Conservation (phyloP, 2,329 filamentous ascomycete species). For the Cladobotryum protrusum region DNA sequence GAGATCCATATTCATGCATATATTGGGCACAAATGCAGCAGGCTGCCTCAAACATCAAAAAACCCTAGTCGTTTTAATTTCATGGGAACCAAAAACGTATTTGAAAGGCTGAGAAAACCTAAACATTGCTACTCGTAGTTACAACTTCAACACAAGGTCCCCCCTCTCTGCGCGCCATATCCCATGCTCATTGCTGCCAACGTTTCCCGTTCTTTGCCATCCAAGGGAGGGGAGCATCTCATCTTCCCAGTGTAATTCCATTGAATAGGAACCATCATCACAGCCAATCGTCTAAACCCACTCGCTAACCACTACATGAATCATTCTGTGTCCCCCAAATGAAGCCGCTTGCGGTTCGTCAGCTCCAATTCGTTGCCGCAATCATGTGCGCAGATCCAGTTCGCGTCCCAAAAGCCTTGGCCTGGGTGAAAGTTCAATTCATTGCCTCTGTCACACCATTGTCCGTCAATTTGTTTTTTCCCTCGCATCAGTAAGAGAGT, state of each 20-base stretch:
- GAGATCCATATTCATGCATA: too few species aligned
- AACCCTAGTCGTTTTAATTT: too few species aligned
- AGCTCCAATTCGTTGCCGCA: neutral
- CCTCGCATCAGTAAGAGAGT: too few species aligned
- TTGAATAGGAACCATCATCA: too few species aligned
- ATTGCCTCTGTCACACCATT: too few species aligned
- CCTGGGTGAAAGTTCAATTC: neutral
- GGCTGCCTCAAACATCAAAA: too few species aligned
- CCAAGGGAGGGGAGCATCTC: neutral
- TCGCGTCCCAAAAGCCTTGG: neutral
- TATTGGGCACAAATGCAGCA: too few species aligned
- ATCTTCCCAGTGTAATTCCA: neutral
- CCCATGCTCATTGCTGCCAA: neutral
- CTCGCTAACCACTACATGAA: too few species aligned
- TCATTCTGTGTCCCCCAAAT: too few species aligned
- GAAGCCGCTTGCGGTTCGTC: neutral
- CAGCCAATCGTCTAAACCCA: too few species aligned
- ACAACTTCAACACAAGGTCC: neutral
- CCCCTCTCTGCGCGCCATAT: neutral
- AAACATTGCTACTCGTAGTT: neutral
- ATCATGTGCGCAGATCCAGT: too few species aligned
- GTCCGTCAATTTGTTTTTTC: too few species aligned
- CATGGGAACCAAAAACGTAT: neutral
- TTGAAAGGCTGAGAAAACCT: neutral
- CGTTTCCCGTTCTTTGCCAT: neutral